Evolutionary conservation across 306 rosid genomes (phyloP).

Genomic region (Cicer chorassanicum): DNA sequence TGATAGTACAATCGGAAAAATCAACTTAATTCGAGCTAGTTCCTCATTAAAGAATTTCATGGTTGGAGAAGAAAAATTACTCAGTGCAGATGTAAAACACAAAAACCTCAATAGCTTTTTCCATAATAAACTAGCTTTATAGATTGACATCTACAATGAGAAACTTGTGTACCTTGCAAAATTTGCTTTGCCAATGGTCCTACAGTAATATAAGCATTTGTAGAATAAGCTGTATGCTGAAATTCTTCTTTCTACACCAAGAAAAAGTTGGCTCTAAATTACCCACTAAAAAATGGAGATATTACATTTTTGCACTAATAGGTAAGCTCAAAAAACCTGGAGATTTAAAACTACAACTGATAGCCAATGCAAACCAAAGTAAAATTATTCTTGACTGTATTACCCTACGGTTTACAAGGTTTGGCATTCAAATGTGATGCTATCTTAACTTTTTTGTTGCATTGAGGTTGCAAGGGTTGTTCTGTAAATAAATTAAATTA

Average conservation of each 20-base stretch:
- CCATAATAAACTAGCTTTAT: constrained; percentile 25
- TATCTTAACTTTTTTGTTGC: constrained; percentile 4
- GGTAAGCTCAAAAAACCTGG: constrained; percentile 22
- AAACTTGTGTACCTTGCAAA: constrained; percentile 65
- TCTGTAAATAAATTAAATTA: constrained; percentile 20
- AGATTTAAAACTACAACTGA: constrained; percentile 20
- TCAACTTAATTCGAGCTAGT: constrained; percentile 26
- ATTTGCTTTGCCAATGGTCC: constrained; percentile 80
- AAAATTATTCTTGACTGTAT: constrained; percentile 17
- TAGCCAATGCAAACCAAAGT: constrained; percentile 2
- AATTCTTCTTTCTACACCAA: constrained; percentile 87
- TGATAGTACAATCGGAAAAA: constrained; percentile 24
- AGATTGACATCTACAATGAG: constrained; percentile 20
- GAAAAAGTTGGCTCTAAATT: constrained; percentile 39
- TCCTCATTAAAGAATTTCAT: constrained; percentile 26
- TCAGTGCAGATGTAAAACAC: not conserved
- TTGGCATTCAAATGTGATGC: constrained; percentile 18
- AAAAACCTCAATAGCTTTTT: constrained; percentile 3
- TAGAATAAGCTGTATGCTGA: constrained; percentile 92
- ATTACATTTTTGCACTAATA: constrained; percentile 26
- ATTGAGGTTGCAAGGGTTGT: not conserved
- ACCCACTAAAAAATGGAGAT: constrained; percentile 34
- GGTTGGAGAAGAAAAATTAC: constrained; percentile 33
- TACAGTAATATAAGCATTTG: constrained; percentile 76
- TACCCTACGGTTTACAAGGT: not conserved